A percentile compares a stretch with the other conserved stretches of the same genome.
These are phyloP conservation scores for Aspergillus awamori DNA, from an alignment of 2,329 filamentous ascomycete genomes.

Conservation along the genomic window DNA sequence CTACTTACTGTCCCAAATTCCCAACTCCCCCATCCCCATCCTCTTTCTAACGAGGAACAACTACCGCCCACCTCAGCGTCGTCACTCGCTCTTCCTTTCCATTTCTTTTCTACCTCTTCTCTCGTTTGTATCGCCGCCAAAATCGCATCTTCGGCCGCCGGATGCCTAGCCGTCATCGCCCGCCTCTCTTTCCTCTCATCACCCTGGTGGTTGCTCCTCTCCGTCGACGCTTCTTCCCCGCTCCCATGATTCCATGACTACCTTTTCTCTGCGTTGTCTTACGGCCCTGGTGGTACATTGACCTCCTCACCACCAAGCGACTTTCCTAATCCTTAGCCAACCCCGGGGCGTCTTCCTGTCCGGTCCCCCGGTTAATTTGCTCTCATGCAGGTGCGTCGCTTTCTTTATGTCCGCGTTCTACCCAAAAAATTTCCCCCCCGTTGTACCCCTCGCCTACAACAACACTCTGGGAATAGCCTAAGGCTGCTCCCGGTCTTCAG, in stretches of 20 bases:
- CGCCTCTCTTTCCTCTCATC: constrained; percentile 20
- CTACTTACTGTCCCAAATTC: constrained; percentile 5
- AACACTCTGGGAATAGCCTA: not conserved
- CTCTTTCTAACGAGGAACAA: not conserved
- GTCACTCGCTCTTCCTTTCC: constrained; percentile 1
- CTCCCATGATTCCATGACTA: constrained; percentile 43
- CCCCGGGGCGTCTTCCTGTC: constrained; percentile 26
- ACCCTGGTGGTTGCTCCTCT: constrained; percentile 27
- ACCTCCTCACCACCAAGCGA: constrained; percentile 34
- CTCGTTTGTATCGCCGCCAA: constrained; percentile 7
- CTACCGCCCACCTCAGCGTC: constrained; percentile 5
- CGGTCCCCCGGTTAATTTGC: constrained; percentile 33
- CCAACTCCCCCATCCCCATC: constrained; percentile 1
- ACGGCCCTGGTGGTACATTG: constrained; percentile 42
- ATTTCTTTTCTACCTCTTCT: constrained; percentile 6
- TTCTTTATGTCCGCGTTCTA: constrained; percentile 18
- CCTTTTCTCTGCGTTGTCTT: constrained; percentile 33
- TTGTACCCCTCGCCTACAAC: constrained; percentile 8
- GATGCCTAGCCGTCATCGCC: constrained; percentile 27
- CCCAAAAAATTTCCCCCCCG: constrained; percentile 1
- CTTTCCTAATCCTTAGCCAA: constrained; percentile 28
- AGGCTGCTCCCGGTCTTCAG: not conserved
- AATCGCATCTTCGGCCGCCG: constrained; percentile 21
- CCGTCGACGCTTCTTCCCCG: constrained; percentile 34
- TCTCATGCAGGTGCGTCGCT: constrained; percentile 46